Percentiles rank a stretch among this genome's conserved stretches.
Evolutionary conservation across 2,329 filamentous ascomycete genomes (phyloP).

Genomic region (Trichoderma sp.): DNA sequence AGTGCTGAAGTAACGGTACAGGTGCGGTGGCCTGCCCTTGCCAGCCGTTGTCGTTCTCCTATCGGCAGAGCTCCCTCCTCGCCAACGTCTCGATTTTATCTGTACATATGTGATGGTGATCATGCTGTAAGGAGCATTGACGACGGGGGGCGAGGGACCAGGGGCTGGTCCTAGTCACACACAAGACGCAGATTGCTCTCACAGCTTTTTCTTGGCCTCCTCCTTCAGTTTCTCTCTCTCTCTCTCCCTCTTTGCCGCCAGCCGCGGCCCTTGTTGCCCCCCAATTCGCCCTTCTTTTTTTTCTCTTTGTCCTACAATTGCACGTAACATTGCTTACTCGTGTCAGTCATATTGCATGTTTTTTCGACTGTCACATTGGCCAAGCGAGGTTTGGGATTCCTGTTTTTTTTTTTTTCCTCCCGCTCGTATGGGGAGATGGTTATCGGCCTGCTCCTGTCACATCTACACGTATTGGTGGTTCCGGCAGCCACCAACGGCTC

Average conservation of each 20-base stretch:
- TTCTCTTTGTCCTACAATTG: background rate
- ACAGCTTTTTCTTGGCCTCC: background rate
- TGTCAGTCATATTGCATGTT: background rate
- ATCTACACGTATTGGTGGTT: background rate
- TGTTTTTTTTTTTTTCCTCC: background rate
- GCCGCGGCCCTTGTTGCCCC: background rate
- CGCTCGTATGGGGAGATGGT: background rate
- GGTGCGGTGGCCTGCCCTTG: background rate
- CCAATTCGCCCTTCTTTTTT: background rate
- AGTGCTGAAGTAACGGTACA: background rate
- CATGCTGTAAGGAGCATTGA: conserved; percentile 16
- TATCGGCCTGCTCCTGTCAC: background rate
- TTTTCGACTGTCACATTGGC: background rate
- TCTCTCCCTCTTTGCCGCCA: background rate
- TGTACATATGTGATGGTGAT: conserved; percentile 19
- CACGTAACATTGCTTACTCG: background rate
- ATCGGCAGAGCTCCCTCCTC: conserved; percentile 18
- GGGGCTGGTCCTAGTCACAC: conserved; percentile 8
- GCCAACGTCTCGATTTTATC: conserved; percentile 7
- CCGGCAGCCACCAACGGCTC: background rate
- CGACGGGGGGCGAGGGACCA: background rate
- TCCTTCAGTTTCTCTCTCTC: background rate
- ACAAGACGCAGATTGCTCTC: background rate
- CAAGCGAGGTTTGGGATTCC: background rate
- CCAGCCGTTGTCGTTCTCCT: conserved; percentile 12